These are phyloP conservation scores for Gymnopilus junonius DNA, from an alignment of 768 basidiomycete genomes.

Conservation along the genomic window DNA sequence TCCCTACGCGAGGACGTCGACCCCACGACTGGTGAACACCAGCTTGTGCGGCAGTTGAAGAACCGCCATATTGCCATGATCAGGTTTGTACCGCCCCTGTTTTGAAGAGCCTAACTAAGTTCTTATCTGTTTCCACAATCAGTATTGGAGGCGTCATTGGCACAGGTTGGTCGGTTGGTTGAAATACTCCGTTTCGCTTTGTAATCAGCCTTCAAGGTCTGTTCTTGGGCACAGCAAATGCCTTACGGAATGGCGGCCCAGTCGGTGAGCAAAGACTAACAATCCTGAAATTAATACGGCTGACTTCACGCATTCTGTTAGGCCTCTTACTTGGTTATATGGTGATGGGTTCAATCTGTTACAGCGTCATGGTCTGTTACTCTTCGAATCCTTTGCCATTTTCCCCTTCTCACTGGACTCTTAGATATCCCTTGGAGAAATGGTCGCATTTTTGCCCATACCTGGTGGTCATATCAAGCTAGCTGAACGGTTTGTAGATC, in stretches of 20 bases:
- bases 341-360: conserved; percentile 68
- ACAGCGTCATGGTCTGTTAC: conserved; percentile 65
- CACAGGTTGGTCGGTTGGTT: conserved; percentile 44
- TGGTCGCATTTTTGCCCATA: conserved; percentile 80
- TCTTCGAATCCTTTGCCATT: neutral
- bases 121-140: conserved; percentile 1
- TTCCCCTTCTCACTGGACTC: neutral
- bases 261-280: conserved; percentile 45
- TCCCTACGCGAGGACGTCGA: conserved; percentile 15
- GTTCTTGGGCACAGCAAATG: conserved; percentile 66
- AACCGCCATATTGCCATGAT: conserved; percentile 87
- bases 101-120: neutral
- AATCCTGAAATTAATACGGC: neutral
- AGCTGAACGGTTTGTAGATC: conserved; percentile 82
- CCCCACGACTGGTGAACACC: conserved; percentile 18
- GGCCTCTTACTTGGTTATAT: conserved; percentile 75
- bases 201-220: conserved; percentile 45
- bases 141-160: conserved; percentile 69
- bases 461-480: conserved; percentile 82
- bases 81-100: conserved; percentile 41
- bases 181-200: neutral
- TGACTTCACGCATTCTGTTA: conserved; percentile 12
- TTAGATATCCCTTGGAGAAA: conserved; percentile 72
- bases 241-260: conserved; percentile 64
- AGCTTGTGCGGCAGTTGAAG: conserved; percentile 66